Evolutionary conservation across 108 stramenopile species (phyloP).

Genomic region (Chaetoceros muelleri): DNA sequence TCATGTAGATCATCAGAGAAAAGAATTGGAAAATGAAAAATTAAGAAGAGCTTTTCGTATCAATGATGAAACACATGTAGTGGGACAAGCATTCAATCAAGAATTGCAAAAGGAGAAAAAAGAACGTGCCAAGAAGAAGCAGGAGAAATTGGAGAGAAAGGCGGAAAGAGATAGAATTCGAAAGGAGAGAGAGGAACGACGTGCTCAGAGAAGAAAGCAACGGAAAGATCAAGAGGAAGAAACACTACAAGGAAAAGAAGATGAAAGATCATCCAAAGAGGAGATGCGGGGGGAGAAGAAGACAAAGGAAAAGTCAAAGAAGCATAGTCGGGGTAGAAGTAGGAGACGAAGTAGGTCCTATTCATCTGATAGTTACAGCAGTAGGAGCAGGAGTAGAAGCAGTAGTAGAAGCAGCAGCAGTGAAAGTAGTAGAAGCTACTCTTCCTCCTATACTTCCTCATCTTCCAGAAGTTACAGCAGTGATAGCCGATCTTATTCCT

Average conservation of each 20-base stretch:
- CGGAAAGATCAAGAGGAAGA: background rate
- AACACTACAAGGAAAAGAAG: constrained; percentile 1
- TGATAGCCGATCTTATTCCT: background rate
- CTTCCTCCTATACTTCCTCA: constrained; percentile 23
- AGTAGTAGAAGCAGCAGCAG: constrained; percentile 16
- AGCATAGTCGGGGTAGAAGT: background rate
- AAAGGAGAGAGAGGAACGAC: constrained; percentile 17
- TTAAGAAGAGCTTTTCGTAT: constrained; percentile 60
- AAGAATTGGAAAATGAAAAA: constrained; percentile 44
- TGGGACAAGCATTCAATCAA: constrained; percentile 74
- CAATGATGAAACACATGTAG: constrained; percentile 36
- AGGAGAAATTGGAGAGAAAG: constrained; percentile 22
- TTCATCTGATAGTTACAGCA: constrained; percentile 4
- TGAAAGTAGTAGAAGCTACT: constrained; percentile 12
- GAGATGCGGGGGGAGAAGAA: constrained; percentile 14
- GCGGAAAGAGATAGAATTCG: constrained; percentile 27
- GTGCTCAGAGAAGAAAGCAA: constrained; percentile 17
- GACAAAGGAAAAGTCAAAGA: constrained; percentile 14
- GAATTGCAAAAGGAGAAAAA: constrained; percentile 58
- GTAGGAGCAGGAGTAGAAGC: constrained; percentile 15
- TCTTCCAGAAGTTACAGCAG: constrained; percentile 10
- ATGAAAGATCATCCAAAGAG: too few relatives aligned
- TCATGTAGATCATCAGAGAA: constrained; percentile 26
- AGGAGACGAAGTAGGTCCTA: constrained; percentile 5
- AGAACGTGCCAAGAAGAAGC: constrained; percentile 7